Conservation (phyloP, 106 monocot genomes). For the Triglochin maritima region DNA sequence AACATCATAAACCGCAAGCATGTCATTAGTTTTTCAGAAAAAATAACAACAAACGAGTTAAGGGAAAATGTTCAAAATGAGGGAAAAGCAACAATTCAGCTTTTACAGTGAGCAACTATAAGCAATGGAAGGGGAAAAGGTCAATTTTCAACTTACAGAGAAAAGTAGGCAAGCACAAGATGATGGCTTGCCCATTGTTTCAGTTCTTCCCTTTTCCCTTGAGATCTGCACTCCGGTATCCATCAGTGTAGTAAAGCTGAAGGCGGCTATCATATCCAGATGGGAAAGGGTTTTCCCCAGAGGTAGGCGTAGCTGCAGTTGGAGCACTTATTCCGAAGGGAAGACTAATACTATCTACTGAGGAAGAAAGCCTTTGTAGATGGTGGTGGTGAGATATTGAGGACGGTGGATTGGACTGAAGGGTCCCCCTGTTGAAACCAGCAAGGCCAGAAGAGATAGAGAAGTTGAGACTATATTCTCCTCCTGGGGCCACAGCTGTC, state of each 20-base stretch:
- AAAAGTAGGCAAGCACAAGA: neutral
- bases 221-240: slow-evolving; percentile 44
- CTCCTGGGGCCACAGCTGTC: slow-evolving; percentile 26
- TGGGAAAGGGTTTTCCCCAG: slow-evolving; percentile 46
- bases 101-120: too few species aligned
- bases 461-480: slow-evolving; percentile 71
- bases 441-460: slow-evolving; percentile 71
- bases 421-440: slow-evolving; percentile 98
- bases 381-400: slow-evolving; percentile 45
- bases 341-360: slow-evolving; percentile 48
- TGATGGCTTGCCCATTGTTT: slow-evolving; percentile 1
- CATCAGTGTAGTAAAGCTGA: slow-evolving; percentile 60
- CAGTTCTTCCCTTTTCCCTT: slow-evolving; percentile 83
- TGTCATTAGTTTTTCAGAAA: too few species aligned
- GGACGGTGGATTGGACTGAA: slow-evolving; percentile 98
- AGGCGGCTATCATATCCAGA: slow-evolving; percentile 48
- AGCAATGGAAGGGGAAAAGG: too few species aligned
- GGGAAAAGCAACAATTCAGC: too few species aligned
- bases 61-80: too few species aligned
- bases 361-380: slow-evolving; percentile 45
- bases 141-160: too few species aligned
- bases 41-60: too few species aligned
- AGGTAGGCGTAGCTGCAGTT: slow-evolving; percentile 20
- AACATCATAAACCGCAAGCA: too few species aligned
- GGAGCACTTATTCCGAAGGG: slow-evolving; percentile 58